Evolutionary conservation across 2,329 filamentous ascomycete species (phyloP).

Genomic region (Emericellopsis cladophorae): DNA sequence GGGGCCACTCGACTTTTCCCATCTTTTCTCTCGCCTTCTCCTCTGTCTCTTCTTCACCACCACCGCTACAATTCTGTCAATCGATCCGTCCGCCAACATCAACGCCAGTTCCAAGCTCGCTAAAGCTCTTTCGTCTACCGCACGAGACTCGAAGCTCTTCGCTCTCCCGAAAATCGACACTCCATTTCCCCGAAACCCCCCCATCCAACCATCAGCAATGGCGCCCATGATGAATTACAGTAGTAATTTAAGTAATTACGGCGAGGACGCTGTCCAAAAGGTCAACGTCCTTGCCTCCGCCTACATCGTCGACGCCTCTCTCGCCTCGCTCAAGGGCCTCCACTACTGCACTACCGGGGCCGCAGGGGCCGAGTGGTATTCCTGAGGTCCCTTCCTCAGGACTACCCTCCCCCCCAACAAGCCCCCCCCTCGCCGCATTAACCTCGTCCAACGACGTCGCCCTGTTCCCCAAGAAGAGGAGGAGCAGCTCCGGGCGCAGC

Average conservation of each 20-base stretch:
- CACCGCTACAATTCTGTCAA: not conserved
- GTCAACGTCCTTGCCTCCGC: constrained; percentile 80
- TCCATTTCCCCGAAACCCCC: constrained; percentile 8
- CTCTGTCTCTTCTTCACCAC: not conserved
- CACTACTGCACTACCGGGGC: constrained; percentile 93
- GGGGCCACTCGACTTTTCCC: constrained; percentile 1
- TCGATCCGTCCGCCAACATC: not conserved
- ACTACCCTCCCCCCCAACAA: constrained; percentile 73
- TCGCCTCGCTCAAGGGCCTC: constrained; percentile 60
- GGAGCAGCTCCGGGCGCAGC: constrained; percentile 29
- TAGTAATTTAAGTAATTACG: constrained; percentile 63
- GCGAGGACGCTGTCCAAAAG: constrained; percentile 50
- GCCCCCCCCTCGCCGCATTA: constrained; percentile 75
- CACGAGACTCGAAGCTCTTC: not conserved
- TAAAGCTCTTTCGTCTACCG: not conserved
- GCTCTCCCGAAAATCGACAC: constrained; percentile 1
- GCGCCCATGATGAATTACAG: constrained; percentile 60
- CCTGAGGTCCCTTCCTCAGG: constrained; percentile 83
- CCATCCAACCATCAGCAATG: constrained; percentile 26
- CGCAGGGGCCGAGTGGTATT: constrained; percentile 84
- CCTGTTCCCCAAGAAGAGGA: constrained; percentile 44
- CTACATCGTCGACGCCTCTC: constrained; percentile 68
- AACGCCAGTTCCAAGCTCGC: not conserved
- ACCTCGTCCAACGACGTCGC: constrained; percentile 56
- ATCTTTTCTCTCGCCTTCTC: not conserved